Percentiles rank a stretch among this genome's conserved stretches.
phyloP scores from a whole-genome alignment of 148 eudicot genomes.

The Suaeda aralocaspica region DNA sequence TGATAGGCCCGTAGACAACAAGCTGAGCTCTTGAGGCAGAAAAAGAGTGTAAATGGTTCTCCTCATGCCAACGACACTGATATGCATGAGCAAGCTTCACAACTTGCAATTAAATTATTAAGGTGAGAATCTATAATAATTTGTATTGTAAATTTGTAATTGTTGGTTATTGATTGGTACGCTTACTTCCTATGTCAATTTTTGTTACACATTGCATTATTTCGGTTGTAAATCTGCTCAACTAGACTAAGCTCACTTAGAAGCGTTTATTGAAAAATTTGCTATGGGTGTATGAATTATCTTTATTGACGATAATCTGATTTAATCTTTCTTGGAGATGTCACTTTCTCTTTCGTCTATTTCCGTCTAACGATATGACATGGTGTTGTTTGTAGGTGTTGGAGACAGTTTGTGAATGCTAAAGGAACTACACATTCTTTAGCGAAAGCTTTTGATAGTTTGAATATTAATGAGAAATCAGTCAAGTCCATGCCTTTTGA shows the following conservation, averaged over 20 bases:
- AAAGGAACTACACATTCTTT: slow-evolving; percentile 67
- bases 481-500: slow-evolving; percentile 80
- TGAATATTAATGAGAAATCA: slow-evolving; percentile 51
- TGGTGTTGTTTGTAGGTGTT: slow-evolving; percentile 44
- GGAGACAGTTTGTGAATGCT: slow-evolving; percentile 57
- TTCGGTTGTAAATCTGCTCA: too few species aligned
- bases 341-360: neutral
- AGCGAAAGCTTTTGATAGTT: slow-evolving; percentile 44
- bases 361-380: slow-evolving; percentile 2
- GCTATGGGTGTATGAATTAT: too few species aligned
- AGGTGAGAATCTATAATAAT: slow-evolving; percentile 31
- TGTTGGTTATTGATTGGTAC: neutral
- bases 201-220: neutral
- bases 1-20: slow-evolving; percentile 89
- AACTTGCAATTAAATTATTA: slow-evolving; percentile 63
- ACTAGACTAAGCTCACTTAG: too few species aligned
- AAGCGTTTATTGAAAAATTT: too few species aligned
- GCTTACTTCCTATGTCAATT: neutral
- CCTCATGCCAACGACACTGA: slow-evolving; percentile 31
- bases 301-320: neutral
- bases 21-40: slow-evolving; percentile 69
- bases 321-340: neutral
- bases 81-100: slow-evolving; percentile 49
- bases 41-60: slow-evolving; percentile 38
- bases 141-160: neutral